phyloP scores from a whole-genome alignment of 306 rosid species.

The Malus sieversii region DNA sequence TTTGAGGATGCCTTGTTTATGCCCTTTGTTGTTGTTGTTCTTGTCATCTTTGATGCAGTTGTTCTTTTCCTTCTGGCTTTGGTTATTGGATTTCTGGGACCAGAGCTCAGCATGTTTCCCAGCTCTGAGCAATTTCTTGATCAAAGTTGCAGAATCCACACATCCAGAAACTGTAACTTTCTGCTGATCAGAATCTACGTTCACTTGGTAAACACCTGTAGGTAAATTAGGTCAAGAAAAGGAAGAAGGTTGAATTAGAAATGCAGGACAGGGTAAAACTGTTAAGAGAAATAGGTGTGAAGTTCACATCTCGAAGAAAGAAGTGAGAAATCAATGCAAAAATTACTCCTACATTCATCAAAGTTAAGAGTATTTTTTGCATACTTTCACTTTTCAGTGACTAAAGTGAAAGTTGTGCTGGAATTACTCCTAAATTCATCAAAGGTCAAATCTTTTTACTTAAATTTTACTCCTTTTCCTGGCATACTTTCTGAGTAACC shows the following conservation, averaged over 20 bases:
- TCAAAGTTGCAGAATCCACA: slow-evolving; percentile 67
- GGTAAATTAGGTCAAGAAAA: background rate
- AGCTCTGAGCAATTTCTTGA: slow-evolving; percentile 63
- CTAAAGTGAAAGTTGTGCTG: too few relatives aligned
- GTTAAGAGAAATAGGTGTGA: background rate
- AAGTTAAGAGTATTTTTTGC: too few relatives aligned
- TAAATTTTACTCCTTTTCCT: background rate
- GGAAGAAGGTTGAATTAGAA: background rate
- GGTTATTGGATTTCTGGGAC: slow-evolving; percentile 44
- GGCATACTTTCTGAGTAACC: background rate
- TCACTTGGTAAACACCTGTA: slow-evolving; percentile 78
- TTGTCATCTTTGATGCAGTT: slow-evolving; percentile 45
- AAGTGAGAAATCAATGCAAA: background rate
- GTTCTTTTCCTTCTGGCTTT: slow-evolving; percentile 57
- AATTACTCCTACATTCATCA: background rate
- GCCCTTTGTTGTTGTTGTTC: slow-evolving; percentile 26
- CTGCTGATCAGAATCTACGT: slow-evolving; percentile 71
- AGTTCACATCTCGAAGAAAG: background rate
- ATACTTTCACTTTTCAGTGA: background rate
- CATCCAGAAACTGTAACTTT: slow-evolving; percentile 74
- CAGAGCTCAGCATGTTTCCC: slow-evolving; percentile 84
- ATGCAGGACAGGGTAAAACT: background rate
- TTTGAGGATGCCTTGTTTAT: slow-evolving; percentile 38
- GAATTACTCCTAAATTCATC: too few relatives aligned
- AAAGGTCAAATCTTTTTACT: background rate